Conservation (phyloP, 441 rosid species). For the Erodium moschatum region DNA sequence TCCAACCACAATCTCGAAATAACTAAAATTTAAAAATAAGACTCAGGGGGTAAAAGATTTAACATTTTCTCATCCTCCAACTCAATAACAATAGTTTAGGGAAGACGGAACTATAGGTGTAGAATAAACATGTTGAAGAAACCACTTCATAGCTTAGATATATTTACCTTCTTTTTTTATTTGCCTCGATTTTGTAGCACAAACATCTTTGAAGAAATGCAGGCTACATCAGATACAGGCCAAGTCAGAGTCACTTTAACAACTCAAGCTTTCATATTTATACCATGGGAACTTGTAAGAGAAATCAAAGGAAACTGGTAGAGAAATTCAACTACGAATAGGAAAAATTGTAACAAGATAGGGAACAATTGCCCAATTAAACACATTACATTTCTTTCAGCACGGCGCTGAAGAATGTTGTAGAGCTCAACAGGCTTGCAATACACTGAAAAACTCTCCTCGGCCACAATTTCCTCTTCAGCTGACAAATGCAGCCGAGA, state of each 20-base stretch:
- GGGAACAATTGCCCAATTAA: neutral
- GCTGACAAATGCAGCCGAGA: constrained; percentile 54
- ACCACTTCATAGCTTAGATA: neutral
- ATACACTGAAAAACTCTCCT: constrained; percentile 66
- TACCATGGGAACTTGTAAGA: too few relatives aligned
- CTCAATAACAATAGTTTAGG: neutral
- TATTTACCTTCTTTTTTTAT: constrained; percentile 58
- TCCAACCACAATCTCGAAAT: constrained; percentile 7
- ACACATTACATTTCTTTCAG: constrained; percentile 43
- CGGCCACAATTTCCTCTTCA: constrained; percentile 83
- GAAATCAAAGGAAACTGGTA: too few relatives aligned
- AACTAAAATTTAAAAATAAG: constrained; percentile 10
- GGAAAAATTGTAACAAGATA: neutral
- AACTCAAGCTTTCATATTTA: too few relatives aligned
- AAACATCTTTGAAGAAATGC: constrained; percentile 76
- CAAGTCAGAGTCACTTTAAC: constrained; percentile 5
- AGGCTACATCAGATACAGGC: constrained; percentile 42
- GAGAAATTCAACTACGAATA: too few relatives aligned
- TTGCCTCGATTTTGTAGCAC: constrained; percentile 71
- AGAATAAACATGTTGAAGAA: neutral
- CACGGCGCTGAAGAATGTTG: constrained; percentile 88
- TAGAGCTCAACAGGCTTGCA: constrained; percentile 98
- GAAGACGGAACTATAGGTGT: neutral
- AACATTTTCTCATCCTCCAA: neutral
- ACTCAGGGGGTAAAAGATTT: neutral